Percentiles rank a stretch among this genome's conserved stretches.
These are phyloP conservation scores for Fusarium sp. DNA, from an alignment of 2,329 filamentous ascomycete species.

Conservation along the genomic window DNA sequence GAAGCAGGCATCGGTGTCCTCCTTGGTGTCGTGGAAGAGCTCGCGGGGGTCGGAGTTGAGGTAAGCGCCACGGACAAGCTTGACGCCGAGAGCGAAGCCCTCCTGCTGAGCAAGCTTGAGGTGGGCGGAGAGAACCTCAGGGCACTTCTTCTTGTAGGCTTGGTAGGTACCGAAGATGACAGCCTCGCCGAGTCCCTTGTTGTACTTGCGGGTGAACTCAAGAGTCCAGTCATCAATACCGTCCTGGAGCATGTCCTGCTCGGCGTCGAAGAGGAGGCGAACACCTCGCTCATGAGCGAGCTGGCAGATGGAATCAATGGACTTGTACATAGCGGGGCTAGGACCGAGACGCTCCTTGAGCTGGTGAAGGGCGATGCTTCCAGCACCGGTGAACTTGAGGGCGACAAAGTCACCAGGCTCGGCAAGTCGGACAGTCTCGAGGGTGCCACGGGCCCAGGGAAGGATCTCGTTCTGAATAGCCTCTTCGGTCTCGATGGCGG, in stretches of 20 bases:
- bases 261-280: conserved; percentile 84
- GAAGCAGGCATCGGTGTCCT: conserved; percentile 78
- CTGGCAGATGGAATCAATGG: conserved; percentile 80
- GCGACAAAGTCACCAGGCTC: conserved; percentile 71
- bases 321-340: conserved; percentile 71
- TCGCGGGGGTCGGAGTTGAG: conserved; percentile 76
- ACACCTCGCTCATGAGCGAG: conserved; percentile 77
- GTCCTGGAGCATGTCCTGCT: conserved; percentile 81
- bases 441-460: conserved; percentile 79
- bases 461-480: conserved; percentile 70
- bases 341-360: conserved; percentile 74
- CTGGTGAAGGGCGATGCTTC: conserved; percentile 75
- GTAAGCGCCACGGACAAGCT: conserved; percentile 82
- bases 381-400: conserved; percentile 85
- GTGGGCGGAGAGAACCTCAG: conserved; percentile 68
- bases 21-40: conserved; percentile 78
- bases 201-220: conserved; percentile 81
- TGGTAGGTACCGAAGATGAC: conserved; percentile 87
- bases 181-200: conserved; percentile 71
- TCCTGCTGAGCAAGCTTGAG: conserved; percentile 69
- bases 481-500: conserved; percentile 62
- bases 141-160: conserved; percentile 76
- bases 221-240: conserved; percentile 87
- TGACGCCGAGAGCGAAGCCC: conserved; percentile 76
- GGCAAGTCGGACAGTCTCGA: conserved; percentile 80